A percentile compares a stretch with the other conserved stretches of the same genome.
phyloP scores from a whole-genome alignment of 345 rosid genomes.

The sweet orange (Citrus sinensis) region DNA sequence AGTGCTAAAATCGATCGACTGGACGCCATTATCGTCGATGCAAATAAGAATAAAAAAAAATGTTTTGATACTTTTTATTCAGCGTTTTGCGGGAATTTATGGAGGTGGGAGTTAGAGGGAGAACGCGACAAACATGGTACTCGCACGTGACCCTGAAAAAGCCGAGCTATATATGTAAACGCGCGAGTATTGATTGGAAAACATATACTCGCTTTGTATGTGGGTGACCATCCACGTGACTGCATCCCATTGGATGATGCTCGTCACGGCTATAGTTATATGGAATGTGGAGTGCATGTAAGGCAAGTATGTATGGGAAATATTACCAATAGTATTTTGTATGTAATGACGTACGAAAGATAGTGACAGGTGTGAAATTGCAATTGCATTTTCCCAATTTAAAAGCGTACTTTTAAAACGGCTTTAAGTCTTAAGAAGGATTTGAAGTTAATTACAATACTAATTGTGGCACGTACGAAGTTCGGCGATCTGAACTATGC shows the following conservation, averaged over 20 bases:
- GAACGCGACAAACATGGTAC: slow-evolving; percentile 10
- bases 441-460: not conserved
- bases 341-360: not conserved
- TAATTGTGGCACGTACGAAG: not conserved
- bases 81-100: not conserved
- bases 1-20: slow-evolving; percentile 30
- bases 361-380: no score
- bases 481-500: no score
- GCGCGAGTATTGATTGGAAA: not conserved
- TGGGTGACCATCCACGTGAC: slow-evolving; percentile 34
- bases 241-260: not conserved
- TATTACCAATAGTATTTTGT: not conserved
- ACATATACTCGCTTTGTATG: slow-evolving; percentile 10
- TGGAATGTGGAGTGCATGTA: not conserved
- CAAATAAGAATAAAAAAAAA: no score
- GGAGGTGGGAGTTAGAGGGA: slow-evolving; percentile 1
- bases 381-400: not conserved
- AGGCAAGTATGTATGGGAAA: not conserved
- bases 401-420: not conserved
- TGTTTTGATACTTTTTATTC: not conserved
- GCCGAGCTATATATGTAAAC: not conserved
- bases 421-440: not conserved
- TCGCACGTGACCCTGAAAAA: slow-evolving; percentile 3
- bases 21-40: slow-evolving; percentile 31
- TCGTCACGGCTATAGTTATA: slow-evolving; percentile 22